These are phyloP conservation scores for Fusarium kyushuense DNA, from an alignment of 2,329 filamentous ascomycete genomes.

Conservation along the genomic window DNA sequence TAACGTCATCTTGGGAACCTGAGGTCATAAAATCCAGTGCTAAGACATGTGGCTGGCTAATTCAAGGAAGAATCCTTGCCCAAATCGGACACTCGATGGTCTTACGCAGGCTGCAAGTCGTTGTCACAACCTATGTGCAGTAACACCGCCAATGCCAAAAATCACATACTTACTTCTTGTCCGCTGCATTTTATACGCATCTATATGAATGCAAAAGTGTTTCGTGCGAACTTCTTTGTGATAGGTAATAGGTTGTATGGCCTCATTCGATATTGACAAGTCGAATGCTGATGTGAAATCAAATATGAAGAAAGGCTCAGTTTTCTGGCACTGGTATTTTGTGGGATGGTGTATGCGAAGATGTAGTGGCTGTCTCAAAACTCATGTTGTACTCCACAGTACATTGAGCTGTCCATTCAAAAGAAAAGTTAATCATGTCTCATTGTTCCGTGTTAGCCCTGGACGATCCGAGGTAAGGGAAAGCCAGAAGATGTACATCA, in stretches of 20 bases:
- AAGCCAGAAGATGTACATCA: background rate
- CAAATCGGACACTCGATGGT: background rate
- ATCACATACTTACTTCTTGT: too few relatives aligned
- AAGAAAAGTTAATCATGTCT: background rate
- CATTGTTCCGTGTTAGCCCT: background rate
- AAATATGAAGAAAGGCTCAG: too few relatives aligned
- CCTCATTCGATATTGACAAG: too few relatives aligned
- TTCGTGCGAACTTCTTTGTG: too few relatives aligned
- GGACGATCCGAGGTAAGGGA: background rate
- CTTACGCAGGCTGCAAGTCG: background rate
- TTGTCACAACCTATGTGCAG: background rate
- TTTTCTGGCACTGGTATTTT: too few relatives aligned
- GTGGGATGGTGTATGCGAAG: background rate
- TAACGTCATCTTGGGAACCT: accelerated
- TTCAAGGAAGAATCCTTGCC: too few relatives aligned
- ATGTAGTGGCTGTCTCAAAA: background rate
- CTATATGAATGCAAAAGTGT: too few relatives aligned
- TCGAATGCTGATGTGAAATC: too few relatives aligned
- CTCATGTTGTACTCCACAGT: background rate
- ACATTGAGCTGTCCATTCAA: background rate
- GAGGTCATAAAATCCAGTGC: background rate
- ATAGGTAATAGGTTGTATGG: too few relatives aligned
- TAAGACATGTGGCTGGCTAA: background rate
- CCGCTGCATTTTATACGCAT: too few relatives aligned
- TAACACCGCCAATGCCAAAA: too few relatives aligned